These are phyloP conservation scores for Metarhizium guizhouense DNA, from an alignment of 2,329 filamentous ascomycete genomes.

Conservation along the genomic window DNA sequence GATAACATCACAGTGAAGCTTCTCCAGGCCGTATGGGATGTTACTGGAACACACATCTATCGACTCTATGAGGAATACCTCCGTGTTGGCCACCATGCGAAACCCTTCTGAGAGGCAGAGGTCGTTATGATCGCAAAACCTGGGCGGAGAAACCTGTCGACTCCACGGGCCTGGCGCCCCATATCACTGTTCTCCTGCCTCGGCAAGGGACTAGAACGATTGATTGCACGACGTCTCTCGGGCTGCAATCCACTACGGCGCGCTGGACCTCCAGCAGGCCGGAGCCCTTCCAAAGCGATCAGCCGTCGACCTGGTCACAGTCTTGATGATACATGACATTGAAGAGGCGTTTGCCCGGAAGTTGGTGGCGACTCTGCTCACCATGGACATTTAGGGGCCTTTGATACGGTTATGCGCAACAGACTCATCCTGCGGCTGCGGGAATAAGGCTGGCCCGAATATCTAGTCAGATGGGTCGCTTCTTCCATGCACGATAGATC, in stretches of 20 bases:
- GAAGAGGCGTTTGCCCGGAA: conserved; percentile 9
- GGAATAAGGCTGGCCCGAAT: conserved; percentile 9
- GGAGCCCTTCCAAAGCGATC: conserved; percentile 15
- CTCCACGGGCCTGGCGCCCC: conserved; percentile 12
- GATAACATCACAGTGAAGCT: conserved; percentile 13
- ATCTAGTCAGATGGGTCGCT: conserved; percentile 5
- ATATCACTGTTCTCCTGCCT: conserved; percentile 18
- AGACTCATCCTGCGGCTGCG: conserved; percentile 9
- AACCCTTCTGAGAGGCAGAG: conserved; percentile 9
- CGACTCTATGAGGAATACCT: conserved; percentile 5
- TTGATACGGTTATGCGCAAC: conserved; percentile 11
- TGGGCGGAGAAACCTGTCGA: conserved; percentile 11
- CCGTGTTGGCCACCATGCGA: neutral
- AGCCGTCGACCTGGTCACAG: conserved; percentile 10
- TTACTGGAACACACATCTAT: conserved; percentile 2
- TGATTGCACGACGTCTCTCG: conserved; percentile 14
- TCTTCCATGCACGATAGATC: conserved; percentile 9
- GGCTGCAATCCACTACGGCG: conserved; percentile 10
- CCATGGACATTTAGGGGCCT: conserved; percentile 11
- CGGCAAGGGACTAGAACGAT: conserved; percentile 17
- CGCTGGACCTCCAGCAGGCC: conserved; percentile 12
- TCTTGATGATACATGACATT: conserved; percentile 11
- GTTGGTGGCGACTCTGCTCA: conserved; percentile 9
- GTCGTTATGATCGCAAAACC: conserved; percentile 17
- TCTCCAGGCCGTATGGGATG: conserved; percentile 4